Evolutionary conservation across 2,329 filamentous ascomycete species (phyloP), one percentile per base, ranked within the genome.

Genomic region (Harringtonia lauricola): DNA sequence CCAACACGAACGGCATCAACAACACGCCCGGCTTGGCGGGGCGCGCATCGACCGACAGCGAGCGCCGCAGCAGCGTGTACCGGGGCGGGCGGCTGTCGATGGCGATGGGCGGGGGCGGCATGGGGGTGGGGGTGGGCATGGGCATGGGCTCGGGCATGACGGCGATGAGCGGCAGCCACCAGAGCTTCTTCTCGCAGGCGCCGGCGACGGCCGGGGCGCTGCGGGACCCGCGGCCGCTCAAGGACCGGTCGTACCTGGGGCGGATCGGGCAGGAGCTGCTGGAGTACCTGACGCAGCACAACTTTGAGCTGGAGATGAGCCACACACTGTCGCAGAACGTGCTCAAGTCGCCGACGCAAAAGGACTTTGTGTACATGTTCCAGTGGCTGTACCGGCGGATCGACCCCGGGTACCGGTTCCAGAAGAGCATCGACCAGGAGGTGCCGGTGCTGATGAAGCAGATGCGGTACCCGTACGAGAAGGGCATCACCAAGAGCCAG

Each of bases 271-370:
- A 92, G 54, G 89, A 98, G 56, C 65, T 98, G 44, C 67, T 94
- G 52, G 92, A 98, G 52, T 98, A 94, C 59, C 74, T 98, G 58
- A 81, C 86, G 1, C 81, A 89, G 45, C 83, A 95, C 61, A 95
- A 95, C 58, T 98, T 96, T 56, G 92, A 98, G 63, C 80, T 95
- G 74, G 89, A 96, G 54, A 95, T 94, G 81, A 95, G 94, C 64
- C 86, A 96, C 60, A 83, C 80, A 2, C 70, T 98, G n/a, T 86
- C 86, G 1, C 83, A 85, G 50, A 95, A 95, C 55, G 85, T 87
- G 8, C 81, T 95, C 59, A 90, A 86, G 55, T 94, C 86, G 36
- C 94, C 92, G 0, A 98, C 90, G 1, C 90, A 96, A 55, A 98
- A 98, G 59, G 92, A 98, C 60, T 98, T 98, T 67, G 92, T 94